phyloP scores from a whole-genome alignment of 257 asterid species.

The Dorcoceras hygrometricum region DNA sequence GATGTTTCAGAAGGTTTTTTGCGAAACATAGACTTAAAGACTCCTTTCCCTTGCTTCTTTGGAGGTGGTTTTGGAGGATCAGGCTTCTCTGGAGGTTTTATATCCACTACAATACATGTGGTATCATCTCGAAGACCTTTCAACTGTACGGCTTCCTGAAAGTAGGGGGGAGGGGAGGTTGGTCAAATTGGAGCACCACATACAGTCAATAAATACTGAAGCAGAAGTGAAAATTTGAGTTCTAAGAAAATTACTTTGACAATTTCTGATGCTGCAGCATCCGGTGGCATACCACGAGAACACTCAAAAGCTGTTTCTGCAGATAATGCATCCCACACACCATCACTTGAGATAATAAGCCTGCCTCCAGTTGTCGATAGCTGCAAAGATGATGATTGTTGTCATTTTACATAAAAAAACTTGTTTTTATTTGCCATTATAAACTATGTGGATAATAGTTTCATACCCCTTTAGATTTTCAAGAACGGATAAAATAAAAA shows the following conservation, averaged over 20 bases:
- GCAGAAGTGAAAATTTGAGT: slow-evolving; percentile 3
- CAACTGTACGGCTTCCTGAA: slow-evolving; percentile 77
- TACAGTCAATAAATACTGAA: neutral
- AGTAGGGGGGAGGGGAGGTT: slow-evolving; percentile 9
- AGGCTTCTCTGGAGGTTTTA: slow-evolving; percentile 66
- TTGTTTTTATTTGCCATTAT: neutral
- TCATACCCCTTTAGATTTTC: slow-evolving; percentile 2
- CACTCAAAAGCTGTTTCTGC: slow-evolving; percentile 87
- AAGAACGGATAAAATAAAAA: neutral
- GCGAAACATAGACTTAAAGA: slow-evolving; percentile 79
- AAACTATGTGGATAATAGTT: neutral
- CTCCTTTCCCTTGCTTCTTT: slow-evolving; percentile 77
- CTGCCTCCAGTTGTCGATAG: slow-evolving; percentile 89
- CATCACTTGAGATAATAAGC: slow-evolving; percentile 88
- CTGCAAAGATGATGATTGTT: slow-evolving; percentile 44
- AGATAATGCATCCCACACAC: slow-evolving; percentile 97
- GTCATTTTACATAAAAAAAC: slow-evolving; percentile 16
- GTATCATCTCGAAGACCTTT: slow-evolving; percentile 97
- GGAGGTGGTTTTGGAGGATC: slow-evolving; percentile 55
- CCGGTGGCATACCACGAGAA: slow-evolving; percentile 83
- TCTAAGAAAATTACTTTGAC: slow-evolving; percentile 54
- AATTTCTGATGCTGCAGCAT: slow-evolving; percentile 86
- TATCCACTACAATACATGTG: slow-evolving; percentile 92
- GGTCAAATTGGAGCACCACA: slow-evolving; percentile 21
- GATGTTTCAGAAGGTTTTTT: slow-evolving; percentile 60